Percentiles rank a stretch among this genome's conserved stretches.
phyloP scores from a whole-genome alignment of 1,284 basidiomycete genomes.

The Ustilago xerochloae region DNA sequence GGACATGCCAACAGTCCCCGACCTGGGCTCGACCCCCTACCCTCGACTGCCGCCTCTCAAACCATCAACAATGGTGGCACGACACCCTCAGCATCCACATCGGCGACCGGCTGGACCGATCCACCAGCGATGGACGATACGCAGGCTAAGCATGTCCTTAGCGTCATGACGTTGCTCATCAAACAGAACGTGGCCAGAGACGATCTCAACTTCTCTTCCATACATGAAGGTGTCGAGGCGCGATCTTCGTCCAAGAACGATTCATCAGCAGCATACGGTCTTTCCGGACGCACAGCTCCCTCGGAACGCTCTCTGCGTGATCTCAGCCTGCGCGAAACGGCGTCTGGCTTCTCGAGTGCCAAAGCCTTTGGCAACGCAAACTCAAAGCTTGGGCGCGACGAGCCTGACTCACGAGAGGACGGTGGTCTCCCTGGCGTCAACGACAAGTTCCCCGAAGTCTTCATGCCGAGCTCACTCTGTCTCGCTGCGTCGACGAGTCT shows the following conservation, averaged over 20 bases:
- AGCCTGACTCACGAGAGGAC: conserved; percentile 35
- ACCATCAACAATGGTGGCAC: conserved; percentile 29
- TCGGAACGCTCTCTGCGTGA: conserved; percentile 50
- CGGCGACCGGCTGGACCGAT: conserved; percentile 72
- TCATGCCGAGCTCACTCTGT: conserved; percentile 50
- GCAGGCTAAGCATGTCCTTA: conserved; percentile 85
- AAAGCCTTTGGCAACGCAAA: conserved; percentile 23
- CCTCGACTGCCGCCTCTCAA: neutral
- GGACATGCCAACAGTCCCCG: conserved; percentile 28
- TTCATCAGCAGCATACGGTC: conserved; percentile 5
- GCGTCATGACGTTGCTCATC: conserved; percentile 77
- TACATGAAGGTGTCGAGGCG: conserved; percentile 31
- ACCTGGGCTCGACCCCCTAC: conserved; percentile 12
- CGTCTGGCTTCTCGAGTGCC: conserved; percentile 34
- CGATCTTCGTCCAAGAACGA: conserved; percentile 20
- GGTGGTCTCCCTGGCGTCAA: neutral
- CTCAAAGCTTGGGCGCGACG: conserved; percentile 28
- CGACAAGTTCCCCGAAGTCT: conserved; percentile 41
- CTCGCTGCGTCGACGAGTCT: conserved; percentile 53
- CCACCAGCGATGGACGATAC: conserved; percentile 83
- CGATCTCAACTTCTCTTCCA: conserved; percentile 47
- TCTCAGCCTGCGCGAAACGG: conserved; percentile 28
- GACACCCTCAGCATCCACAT: conserved; percentile 42
- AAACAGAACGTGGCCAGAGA: conserved; percentile 72
- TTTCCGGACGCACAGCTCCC: conserved; percentile 18